phyloP scores from a whole-genome alignment of 1,284 basidiomycete species.

The Marasmius fiardii region DNA sequence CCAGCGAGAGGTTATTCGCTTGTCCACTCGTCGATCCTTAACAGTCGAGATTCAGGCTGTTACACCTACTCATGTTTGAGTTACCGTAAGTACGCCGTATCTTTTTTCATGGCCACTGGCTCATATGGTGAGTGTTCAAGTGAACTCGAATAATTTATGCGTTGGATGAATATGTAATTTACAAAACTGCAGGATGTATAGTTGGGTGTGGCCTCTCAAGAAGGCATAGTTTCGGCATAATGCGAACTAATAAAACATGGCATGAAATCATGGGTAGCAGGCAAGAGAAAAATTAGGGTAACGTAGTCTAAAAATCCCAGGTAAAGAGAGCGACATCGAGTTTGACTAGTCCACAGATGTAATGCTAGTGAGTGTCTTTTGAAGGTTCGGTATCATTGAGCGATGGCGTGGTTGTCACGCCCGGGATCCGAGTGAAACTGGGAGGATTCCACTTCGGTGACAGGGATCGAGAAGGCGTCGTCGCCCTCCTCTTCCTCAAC shows the following conservation, averaged over 20 bases:
- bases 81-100: too few relatives aligned
- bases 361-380: background rate
- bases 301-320: background rate
- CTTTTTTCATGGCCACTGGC: too few relatives aligned
- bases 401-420: background rate
- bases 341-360: too few relatives aligned
- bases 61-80: too few relatives aligned
- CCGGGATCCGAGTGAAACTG: background rate
- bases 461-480: constrained; percentile 8
- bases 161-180: background rate
- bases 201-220: background rate
- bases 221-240: background rate
- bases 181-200: background rate
- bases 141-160: background rate
- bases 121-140: too few relatives aligned
- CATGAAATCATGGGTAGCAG: background rate
- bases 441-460: constrained; percentile 6
- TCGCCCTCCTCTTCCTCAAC: constrained; percentile 34
- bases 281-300: background rate
- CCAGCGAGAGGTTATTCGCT: too few relatives aligned
- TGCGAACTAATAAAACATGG: constrained; percentile 4
- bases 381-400: background rate
- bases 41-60: too few relatives aligned
- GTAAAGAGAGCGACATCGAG: too few relatives aligned
- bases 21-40: too few relatives aligned